Percentiles rank a stretch among this genome's conserved stretches.
phyloP scores from a whole-genome alignment of 805 yeast species.

The Candida boleticola region DNA sequence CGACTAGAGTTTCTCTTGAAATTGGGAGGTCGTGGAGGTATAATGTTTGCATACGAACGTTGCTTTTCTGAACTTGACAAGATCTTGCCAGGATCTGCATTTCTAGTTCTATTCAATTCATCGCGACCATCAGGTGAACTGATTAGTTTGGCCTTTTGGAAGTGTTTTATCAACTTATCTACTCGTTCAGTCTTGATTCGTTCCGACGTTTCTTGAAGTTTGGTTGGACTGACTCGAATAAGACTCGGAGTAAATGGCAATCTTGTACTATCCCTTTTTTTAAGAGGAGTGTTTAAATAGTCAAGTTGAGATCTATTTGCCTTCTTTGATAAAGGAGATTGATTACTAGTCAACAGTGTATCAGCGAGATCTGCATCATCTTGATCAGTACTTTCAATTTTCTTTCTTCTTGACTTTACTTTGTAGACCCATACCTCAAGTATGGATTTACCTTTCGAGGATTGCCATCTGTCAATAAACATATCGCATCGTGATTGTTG shows the following conservation, averaged over 20 bases:
- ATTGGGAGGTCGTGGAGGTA: constrained; percentile 23
- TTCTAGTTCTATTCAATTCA: background rate
- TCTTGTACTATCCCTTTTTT: constrained; percentile 15
- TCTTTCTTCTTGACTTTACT: constrained; percentile 10
- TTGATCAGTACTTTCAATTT: background rate
- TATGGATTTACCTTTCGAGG: constrained; percentile 22
- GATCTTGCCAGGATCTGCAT: too few relatives aligned
- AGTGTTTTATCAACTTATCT: constrained; percentile 33
- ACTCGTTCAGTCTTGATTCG: constrained; percentile 31
- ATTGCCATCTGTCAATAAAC: constrained; percentile 32
- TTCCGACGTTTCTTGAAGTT: constrained; percentile 38
- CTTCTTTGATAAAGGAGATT: constrained; percentile 33
- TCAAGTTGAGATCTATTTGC: constrained; percentile 13
- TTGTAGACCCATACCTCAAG: constrained; percentile 40
- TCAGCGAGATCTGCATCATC: constrained; percentile 11
- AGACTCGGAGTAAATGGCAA: constrained; percentile 20
- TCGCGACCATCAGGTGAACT: background rate
- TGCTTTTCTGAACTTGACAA: too few relatives aligned
- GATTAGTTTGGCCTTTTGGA: constrained; percentile 19
- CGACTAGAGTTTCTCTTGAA: constrained; percentile 9
- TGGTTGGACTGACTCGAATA: constrained; percentile 31
- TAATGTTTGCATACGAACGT: constrained; percentile 5
- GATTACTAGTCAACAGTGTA: constrained; percentile 21
- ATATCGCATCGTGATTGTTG: constrained; percentile 34
- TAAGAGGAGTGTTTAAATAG: constrained; percentile 35